Evolutionary conservation across 768 basidiomycete genomes (phyloP).

Genomic region (Chalciporus pseudorubinellus): DNA sequence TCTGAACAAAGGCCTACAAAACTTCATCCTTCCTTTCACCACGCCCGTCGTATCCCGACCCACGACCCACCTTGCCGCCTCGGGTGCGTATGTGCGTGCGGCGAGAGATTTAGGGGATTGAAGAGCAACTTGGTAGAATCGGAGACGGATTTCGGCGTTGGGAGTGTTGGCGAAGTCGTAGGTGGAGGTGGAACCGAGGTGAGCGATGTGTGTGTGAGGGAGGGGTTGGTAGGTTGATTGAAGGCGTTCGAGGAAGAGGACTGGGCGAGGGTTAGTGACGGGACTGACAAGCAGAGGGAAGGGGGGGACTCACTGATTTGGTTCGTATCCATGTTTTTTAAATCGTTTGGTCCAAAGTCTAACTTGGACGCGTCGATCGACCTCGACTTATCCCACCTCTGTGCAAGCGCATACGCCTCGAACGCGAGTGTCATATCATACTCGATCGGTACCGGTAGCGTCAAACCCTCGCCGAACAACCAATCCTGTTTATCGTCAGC

Average conservation of each 20-base stretch:
- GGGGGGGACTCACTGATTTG: slow-evolving; percentile 59
- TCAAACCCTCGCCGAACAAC: slow-evolving; percentile 76
- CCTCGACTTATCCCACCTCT: slow-evolving; percentile 69
- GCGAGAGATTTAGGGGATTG: slow-evolving; percentile 44
- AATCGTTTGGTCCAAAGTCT: slow-evolving; percentile 57
- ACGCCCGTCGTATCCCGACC: slow-evolving; percentile 52
- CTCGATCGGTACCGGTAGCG: slow-evolving; percentile 69
- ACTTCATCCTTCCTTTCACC: slow-evolving; percentile 82
- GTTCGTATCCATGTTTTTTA: slow-evolving; percentile 64
- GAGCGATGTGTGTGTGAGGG: slow-evolving; percentile 54
- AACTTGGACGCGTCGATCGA: slow-evolving; percentile 44
- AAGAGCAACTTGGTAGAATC: slow-evolving; percentile 76
- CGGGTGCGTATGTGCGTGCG: slow-evolving; percentile 48
- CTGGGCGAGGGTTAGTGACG: slow-evolving; percentile 33
- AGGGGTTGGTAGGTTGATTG: slow-evolving; percentile 48
- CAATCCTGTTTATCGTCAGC: slow-evolving; percentile 50
- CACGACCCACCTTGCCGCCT: slow-evolving; percentile 67
- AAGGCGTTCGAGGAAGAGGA: slow-evolving; percentile 82
- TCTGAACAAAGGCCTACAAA: slow-evolving; percentile 69
- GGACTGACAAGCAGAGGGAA: not conserved
- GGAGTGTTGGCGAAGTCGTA: slow-evolving; percentile 48
- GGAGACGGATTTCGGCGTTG: slow-evolving; percentile 75
- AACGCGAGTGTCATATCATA: slow-evolving; percentile 74
- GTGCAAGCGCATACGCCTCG: slow-evolving; percentile 68
- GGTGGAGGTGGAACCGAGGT: slow-evolving; percentile 47